Conservation (phyloP, 371 early-diverging fungal genomes). For the Dichotomocladium elegans region DNA sequence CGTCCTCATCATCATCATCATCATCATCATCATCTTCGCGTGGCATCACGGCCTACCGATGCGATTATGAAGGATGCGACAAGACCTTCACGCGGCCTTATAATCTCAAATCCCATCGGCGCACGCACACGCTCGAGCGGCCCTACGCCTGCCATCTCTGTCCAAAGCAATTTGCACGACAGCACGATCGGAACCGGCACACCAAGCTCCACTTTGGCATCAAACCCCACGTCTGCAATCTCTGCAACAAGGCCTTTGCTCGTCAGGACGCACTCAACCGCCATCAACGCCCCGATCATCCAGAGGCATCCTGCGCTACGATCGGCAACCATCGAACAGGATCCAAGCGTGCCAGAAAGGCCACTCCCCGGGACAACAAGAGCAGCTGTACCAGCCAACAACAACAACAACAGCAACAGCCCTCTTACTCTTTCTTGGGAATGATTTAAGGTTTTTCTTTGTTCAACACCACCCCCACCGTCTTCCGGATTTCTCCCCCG, state of each 20-base stretch:
- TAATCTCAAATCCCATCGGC: constrained; percentile 79
- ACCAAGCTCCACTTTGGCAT: constrained; percentile 62
- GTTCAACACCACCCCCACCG: no score
- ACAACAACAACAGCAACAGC: no score
- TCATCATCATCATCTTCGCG: not conserved
- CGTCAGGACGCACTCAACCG: constrained; percentile 73
- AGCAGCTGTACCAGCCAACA: no score
- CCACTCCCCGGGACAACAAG: no score
- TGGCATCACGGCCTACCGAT: constrained; percentile 8
- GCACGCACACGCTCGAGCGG: constrained; percentile 70
- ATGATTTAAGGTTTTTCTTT: no score
- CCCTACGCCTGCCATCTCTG: constrained; percentile 70
- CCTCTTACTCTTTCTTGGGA: no score
- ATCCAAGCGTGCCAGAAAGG: no score
- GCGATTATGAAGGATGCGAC: constrained; percentile 48
- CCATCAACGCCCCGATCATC: constrained; percentile 29
- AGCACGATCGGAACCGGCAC: constrained; percentile 85
- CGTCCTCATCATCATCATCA: no score
- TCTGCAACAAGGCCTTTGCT: constrained; percentile 73
- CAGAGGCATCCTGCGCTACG: no score
- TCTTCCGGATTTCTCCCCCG: no score
- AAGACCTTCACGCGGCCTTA: constrained; percentile 79
- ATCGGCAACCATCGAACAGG: no score
- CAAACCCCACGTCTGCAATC: constrained; percentile 58
- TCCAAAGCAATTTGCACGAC: constrained; percentile 60